Evolutionary conservation across 2,329 filamentous ascomycete species (phyloP).

Genomic region (Colletotrichum liriopes): DNA sequence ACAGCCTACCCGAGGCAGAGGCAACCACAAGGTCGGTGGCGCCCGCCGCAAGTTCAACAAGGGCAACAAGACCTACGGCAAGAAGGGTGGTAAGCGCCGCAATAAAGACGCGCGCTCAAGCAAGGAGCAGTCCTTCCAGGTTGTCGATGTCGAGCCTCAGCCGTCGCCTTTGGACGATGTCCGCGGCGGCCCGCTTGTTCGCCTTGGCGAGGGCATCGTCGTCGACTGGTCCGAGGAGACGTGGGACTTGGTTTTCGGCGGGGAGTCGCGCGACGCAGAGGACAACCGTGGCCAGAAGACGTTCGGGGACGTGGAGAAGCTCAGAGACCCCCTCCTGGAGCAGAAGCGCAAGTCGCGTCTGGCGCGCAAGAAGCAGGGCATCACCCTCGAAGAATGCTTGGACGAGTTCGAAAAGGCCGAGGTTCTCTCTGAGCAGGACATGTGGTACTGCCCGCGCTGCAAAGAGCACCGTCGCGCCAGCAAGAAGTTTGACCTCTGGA

Average conservation of each 20-base stretch:
- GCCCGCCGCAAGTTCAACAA: constrained; percentile 66
- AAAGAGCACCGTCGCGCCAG: constrained; percentile 93
- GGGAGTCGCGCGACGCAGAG: constrained; percentile 56
- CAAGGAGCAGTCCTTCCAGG: constrained; percentile 55
- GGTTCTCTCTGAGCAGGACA: constrained; percentile 93
- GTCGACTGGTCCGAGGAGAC: constrained; percentile 86
- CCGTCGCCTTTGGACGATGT: constrained; percentile 45
- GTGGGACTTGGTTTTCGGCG: constrained; percentile 79
- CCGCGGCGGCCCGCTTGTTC: constrained; percentile 76
- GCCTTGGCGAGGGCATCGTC: constrained; percentile 86
- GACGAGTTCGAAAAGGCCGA: constrained; percentile 96
- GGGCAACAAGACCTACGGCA: constrained; percentile 61
- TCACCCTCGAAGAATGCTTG: constrained; percentile 90
- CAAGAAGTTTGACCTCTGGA: constrained; percentile 99
- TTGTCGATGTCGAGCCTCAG: constrained; percentile 44
- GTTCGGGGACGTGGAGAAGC: constrained; percentile 66
- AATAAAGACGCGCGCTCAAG: constrained; percentile 58
- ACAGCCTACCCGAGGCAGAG: constrained; percentile 35
- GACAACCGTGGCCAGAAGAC: constrained; percentile 73
- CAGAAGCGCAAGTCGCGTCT: constrained; percentile 76
- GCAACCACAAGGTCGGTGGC: constrained; percentile 42
- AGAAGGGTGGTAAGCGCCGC: constrained; percentile 65
- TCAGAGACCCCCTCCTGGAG: constrained; percentile 76
- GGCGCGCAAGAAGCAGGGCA: constrained; percentile 71
- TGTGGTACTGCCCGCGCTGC: constrained; percentile 97